A percentile compares a stretch with the other conserved stretches of the same genome.
phyloP scores from a whole-genome alignment of 352 stramenopile genomes.

The Phytophthora pini region DNA sequence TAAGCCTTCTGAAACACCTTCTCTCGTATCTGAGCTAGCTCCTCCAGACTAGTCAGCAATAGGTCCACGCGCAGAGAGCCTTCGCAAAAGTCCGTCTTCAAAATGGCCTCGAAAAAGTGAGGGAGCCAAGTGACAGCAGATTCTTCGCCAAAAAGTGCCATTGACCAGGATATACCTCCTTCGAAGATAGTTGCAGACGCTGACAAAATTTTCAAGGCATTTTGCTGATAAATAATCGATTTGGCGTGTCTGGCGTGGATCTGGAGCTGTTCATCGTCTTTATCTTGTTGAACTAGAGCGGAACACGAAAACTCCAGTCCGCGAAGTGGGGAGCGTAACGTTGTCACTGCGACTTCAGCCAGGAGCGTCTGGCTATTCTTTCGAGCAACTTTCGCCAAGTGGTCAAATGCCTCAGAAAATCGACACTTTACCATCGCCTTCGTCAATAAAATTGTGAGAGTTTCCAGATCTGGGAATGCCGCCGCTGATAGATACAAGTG shows the following conservation, averaged over 20 bases:
- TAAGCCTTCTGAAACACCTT: conserved; percentile 37
- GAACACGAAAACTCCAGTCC: conserved; percentile 39
- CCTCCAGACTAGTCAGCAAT: conserved; percentile 32
- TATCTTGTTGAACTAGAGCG: conserved; percentile 21
- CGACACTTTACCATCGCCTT: conserved; percentile 51
- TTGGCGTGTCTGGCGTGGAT: conserved; percentile 26
- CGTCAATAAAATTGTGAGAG: conserved; percentile 36
- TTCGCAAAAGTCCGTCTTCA: conserved; percentile 34
- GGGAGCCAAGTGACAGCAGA: conserved; percentile 41
- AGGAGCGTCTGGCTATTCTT: conserved; percentile 37
- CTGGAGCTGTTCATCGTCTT: conserved; percentile 16
- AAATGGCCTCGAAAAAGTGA: conserved; percentile 42
- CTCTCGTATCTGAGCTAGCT: conserved; percentile 3
- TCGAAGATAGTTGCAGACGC: conserved; percentile 26
- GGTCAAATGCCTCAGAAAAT: conserved; percentile 34
- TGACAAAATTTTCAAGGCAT: conserved; percentile 34
- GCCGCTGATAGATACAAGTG: conserved; percentile 39
- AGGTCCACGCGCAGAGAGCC: conserved; percentile 18
- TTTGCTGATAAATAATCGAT: conserved; percentile 40
- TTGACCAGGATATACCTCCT: conserved; percentile 30
- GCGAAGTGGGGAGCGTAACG: conserved; percentile 32
- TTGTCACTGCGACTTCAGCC: conserved; percentile 22
- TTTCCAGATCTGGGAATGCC: conserved; percentile 44
- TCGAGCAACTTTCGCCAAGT: conserved; percentile 34
- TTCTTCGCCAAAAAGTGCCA: conserved; percentile 26